A percentile compares a stretch with the other conserved stretches of the same genome.
phyloP scores from a whole-genome alignment of 2,329 filamentous ascomycete genomes.

The Penicillium thymicola region DNA sequence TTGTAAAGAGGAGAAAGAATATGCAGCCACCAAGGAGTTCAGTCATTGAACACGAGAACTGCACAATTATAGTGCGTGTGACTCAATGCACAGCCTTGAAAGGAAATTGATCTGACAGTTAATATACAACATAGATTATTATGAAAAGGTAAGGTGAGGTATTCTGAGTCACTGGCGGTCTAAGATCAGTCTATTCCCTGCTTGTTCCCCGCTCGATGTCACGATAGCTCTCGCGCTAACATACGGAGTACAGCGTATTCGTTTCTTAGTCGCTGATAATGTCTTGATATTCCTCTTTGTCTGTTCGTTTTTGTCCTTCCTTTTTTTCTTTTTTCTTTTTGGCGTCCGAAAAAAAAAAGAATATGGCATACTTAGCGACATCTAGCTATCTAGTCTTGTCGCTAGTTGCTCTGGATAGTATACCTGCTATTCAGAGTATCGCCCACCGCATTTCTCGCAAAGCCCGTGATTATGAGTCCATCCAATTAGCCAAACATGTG shows the following conservation, averaged over 20 bases:
- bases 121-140: not conserved
- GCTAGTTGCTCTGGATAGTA: conserved; percentile 22
- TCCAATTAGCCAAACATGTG: conserved; percentile 33
- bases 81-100: not conserved
- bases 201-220: not conserved
- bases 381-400: conserved; percentile 26
- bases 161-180: conserved; percentile 7
- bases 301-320: too few relatives aligned
- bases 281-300: not conserved
- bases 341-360: conserved; percentile 7
- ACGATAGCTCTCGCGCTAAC: not conserved
- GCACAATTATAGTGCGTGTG: not conserved
- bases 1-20: not conserved
- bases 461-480: conserved; percentile 19
- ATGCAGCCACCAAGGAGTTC: not conserved
- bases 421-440: conserved; percentile 27
- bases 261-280: not conserved
- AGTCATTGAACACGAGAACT: not conserved
- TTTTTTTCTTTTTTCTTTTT: not conserved
- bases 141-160: not conserved
- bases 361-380: conserved; percentile 22
- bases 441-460: conserved; percentile 15
- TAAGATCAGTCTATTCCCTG: not conserved
- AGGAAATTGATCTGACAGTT: not conserved
- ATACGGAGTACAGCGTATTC: not conserved